Percentiles rank a stretch among this genome's conserved stretches.
These are phyloP conservation scores for Emmonsiellopsis sp. DNA, from an alignment of 2,329 filamentous ascomycete genomes.

Conservation along the genomic window DNA sequence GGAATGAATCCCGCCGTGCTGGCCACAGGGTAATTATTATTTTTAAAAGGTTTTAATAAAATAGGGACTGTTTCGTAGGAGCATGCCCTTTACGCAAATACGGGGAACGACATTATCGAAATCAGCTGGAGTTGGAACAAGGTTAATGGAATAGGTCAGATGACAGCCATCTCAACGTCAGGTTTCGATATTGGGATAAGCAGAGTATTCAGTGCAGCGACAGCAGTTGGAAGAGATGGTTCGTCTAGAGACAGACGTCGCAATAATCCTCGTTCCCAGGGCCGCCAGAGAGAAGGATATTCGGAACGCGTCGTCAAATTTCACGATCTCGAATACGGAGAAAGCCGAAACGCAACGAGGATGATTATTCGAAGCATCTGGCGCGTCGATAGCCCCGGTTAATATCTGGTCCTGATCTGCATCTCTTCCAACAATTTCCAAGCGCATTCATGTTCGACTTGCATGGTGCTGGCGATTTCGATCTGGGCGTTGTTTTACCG, in stretches of 20 bases:
- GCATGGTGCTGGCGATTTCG: background rate
- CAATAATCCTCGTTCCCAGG: no score
- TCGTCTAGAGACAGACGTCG: background rate
- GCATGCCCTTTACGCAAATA: background rate
- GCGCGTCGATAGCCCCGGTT: no score
- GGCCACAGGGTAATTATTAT: slow-evolving; percentile 5
- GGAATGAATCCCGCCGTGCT: slow-evolving; percentile 9
- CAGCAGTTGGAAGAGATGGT: background rate
- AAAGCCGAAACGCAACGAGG: no score
- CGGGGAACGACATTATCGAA: background rate
- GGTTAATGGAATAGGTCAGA: background rate
- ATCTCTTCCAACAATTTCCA: background rate
- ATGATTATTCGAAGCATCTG: no score
- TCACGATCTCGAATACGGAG: no score
- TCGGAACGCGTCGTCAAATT: no score
- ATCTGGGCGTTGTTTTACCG: background rate
- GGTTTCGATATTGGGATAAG: background rate
- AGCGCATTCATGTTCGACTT: background rate
- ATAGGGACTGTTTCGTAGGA: background rate
- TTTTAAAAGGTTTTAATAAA: slow-evolving; percentile 6
- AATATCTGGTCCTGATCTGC: no score
- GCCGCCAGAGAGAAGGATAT: no score
- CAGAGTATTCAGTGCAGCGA: background rate
- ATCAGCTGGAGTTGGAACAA: background rate
- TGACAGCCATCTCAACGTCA: background rate